These are phyloP conservation scores for Cladosporium colombiae DNA, from an alignment of 2,329 filamentous ascomycete species.

Conservation along the genomic window DNA sequence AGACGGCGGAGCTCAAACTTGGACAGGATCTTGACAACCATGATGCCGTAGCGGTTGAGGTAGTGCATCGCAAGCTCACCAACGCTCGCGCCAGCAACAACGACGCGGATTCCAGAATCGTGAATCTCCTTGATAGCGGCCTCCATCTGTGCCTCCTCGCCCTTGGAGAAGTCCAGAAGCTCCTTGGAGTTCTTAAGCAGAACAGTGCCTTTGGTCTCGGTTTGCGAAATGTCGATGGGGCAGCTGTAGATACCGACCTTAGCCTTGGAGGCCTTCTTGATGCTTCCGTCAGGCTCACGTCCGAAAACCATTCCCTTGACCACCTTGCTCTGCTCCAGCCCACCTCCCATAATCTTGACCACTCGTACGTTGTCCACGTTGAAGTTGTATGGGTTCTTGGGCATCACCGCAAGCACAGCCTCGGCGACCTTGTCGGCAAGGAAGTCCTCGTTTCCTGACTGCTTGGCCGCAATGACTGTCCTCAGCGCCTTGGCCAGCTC, in stretches of 20 bases:
- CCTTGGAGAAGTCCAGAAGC: constrained; percentile 98
- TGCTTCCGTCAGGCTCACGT: constrained; percentile 81
- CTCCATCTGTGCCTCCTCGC: constrained; percentile 91
- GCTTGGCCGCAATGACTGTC: constrained; percentile 95
- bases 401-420: constrained; percentile 79
- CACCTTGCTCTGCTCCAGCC: constrained; percentile 88
- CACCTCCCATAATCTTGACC: constrained; percentile 99
- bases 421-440: constrained; percentile 86
- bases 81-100: constrained; percentile 89
- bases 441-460: constrained; percentile 88
- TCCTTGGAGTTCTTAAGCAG: constrained; percentile 96
- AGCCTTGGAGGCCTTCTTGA: constrained; percentile 89
- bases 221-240: constrained; percentile 91
- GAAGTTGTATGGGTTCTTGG: constrained; percentile 94
- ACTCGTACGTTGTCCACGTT: constrained; percentile 99
- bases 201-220: constrained; percentile 98
- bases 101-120: constrained; percentile 87
- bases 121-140: constrained; percentile 90
- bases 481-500: constrained; percentile 94
- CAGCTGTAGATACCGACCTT: constrained; percentile 98
- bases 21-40: constrained; percentile 94
- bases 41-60: constrained; percentile 93
- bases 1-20: constrained; percentile 96
- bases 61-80: constrained; percentile 97
- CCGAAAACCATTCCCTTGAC: constrained; percentile 99